Evolutionary conservation across 768 basidiomycete genomes (phyloP).

Genomic region (Psilocybe cubensis): DNA sequence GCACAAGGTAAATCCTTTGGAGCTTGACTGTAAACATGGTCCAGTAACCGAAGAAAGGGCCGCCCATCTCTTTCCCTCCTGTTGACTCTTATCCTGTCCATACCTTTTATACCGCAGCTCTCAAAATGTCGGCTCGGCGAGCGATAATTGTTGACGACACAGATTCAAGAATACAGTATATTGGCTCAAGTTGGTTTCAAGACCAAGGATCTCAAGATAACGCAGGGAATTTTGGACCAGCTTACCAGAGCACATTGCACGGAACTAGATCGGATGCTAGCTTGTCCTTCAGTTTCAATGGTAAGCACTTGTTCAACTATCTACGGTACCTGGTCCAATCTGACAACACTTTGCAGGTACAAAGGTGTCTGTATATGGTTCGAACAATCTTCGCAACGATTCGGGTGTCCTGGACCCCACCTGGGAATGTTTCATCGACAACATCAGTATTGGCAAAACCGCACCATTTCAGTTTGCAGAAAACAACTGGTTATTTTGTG

Average conservation of each 20-base stretch:
- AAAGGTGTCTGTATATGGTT: conserved; percentile 9
- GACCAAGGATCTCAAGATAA: conserved; percentile 16
- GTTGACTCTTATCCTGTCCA: not conserved
- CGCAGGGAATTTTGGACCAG: conserved; percentile 19
- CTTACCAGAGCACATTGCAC: conserved; percentile 23
- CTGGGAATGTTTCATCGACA: conserved; percentile 18
- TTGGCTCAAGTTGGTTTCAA: conserved; percentile 18
- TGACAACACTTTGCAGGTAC: conserved; percentile 10
- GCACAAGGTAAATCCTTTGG: too few species aligned
- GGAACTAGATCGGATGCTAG: conserved; percentile 16
- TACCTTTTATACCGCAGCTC: not conserved
- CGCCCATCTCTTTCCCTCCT: too few species aligned
- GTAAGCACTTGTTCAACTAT: conserved; percentile 23
- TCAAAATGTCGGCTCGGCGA: not conserved
- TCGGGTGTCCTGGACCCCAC: conserved; percentile 11
- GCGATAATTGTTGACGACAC: conserved; percentile 24
- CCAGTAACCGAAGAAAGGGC: too few species aligned
- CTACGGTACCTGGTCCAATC: not conserved
- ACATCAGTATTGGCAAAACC: not conserved
- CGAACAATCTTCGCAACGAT: conserved; percentile 3
- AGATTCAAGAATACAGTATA: conserved; percentile 23
- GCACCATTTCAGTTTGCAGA: not conserved
- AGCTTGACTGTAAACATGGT: too few species aligned
- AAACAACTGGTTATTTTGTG: conserved; percentile 17
- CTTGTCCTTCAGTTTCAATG: conserved; percentile 21